These are phyloP conservation scores for Infundibulicybe gibba DNA, from an alignment of 768 basidiomycete species.

Conservation along the genomic window DNA sequence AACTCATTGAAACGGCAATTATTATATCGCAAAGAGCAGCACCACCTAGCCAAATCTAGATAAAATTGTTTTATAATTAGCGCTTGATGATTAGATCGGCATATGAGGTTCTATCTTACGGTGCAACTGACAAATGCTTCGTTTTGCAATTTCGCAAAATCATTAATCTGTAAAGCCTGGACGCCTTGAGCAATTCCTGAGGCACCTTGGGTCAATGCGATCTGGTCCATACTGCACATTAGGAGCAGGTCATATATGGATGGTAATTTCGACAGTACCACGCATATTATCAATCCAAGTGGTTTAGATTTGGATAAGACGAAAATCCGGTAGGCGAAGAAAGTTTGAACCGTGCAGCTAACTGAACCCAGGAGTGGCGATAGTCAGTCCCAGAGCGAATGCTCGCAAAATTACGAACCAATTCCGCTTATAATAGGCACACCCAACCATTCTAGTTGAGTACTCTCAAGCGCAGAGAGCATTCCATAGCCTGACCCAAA, in stretches of 20 bases:
- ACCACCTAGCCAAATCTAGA: conserved; percentile 18
- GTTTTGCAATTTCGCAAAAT: conserved; percentile 11
- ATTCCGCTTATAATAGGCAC: too few relatives aligned
- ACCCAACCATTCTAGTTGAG: too few relatives aligned
- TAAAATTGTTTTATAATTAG: neutral
- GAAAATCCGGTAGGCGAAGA: conserved; percentile 29
- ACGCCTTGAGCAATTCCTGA: conserved; percentile 16
- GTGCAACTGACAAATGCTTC: conserved; percentile 12
- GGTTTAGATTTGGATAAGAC: conserved; percentile 19
- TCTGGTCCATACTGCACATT: conserved; percentile 2
- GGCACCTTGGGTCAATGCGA: conserved; percentile 13
- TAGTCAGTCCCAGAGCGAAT: too few relatives aligned
- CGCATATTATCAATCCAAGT: conserved; percentile 11
- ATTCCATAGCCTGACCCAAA: conserved; percentile 23
- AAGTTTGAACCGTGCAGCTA: conserved; percentile 24
- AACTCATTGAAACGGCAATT: conserved; percentile 22
- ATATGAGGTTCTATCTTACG: conserved; percentile 7
- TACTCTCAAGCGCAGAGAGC: neutral
- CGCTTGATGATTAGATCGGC: neutral
- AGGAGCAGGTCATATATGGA: neutral
- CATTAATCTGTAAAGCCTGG: conserved; percentile 15
- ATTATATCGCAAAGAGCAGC: conserved; percentile 22
- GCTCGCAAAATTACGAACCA: too few relatives aligned
- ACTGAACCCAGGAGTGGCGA: conserved; percentile 12
- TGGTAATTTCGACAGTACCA: conserved; percentile 6